These are phyloP conservation scores for Cinnamomum micranthum DNA, from an alignment of 164 flowering plant species.

Conservation along the genomic window DNA sequence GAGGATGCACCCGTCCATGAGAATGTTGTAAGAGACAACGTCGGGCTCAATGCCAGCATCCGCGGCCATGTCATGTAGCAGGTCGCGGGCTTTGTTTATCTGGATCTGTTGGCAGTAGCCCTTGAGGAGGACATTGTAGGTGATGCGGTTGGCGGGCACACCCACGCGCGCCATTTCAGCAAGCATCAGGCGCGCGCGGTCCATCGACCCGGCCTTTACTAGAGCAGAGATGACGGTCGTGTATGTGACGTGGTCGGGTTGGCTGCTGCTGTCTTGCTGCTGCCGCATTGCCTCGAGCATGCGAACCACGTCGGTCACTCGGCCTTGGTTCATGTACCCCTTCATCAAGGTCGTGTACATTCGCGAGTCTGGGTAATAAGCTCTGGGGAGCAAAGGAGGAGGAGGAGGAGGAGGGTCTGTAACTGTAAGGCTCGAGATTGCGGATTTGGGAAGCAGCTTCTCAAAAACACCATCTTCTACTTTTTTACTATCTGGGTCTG, in stretches of 20 bases:
- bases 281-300: slow-evolving; percentile 89
- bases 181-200: slow-evolving; percentile 71
- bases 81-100: slow-evolving; percentile 68
- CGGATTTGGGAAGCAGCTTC: slow-evolving; percentile 60
- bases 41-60: slow-evolving; percentile 63
- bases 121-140: slow-evolving; percentile 86
- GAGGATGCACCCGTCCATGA: slow-evolving; percentile 83
- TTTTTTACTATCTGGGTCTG: slow-evolving; percentile 16
- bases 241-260: slow-evolving; percentile 87
- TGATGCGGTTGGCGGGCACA: slow-evolving; percentile 78
- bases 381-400: slow-evolving; percentile 56
- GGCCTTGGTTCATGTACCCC: slow-evolving; percentile 84
- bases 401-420: slow-evolving; percentile 39
- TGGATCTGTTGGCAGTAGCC: slow-evolving; percentile 89
- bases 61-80: slow-evolving; percentile 62
- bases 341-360: slow-evolving; percentile 95
- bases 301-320: slow-evolving; percentile 60
- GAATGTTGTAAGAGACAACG: slow-evolving; percentile 85
- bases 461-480: slow-evolving; percentile 33
- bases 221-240: slow-evolving; percentile 87
- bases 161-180: slow-evolving; percentile 71
- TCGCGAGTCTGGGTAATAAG: slow-evolving; percentile 58
- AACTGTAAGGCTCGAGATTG: slow-evolving; percentile 14
- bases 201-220: slow-evolving; percentile 77
- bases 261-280: slow-evolving; percentile 59